Base-by-base conservation (phyloP, 495 filamentous ascomycete genomes). In the Lineolata rhizophorae region DNA sequence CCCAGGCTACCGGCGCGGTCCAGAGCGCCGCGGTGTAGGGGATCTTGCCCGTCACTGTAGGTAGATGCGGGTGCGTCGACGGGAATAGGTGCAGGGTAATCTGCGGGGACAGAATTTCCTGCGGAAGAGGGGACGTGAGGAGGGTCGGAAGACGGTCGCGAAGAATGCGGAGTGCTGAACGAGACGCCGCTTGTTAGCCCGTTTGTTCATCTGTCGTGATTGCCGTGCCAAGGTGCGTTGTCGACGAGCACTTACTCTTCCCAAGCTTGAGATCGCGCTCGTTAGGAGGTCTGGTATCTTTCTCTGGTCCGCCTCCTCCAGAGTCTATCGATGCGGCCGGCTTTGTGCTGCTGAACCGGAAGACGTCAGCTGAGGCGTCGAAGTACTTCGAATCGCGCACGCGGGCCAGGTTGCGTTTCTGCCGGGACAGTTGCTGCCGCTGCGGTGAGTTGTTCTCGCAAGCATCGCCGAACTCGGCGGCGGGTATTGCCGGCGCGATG, bases 11-110 rank as follows among this genome's bases (percentile, higher is more conserved):
- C 0, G 87, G 87, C 1, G 82, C 73, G 2, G 87, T 92, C 84
- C 84, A 94, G 11, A 97, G 59, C 1, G 87, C 87, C 13, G 87
- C 84, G 26, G 74, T 74, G 50, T 97, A 97, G 19, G 79, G 71
- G 10, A 93, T 76, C 19, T 80, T 68, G 27, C 87, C 87, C 4
- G 78, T 73, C 30, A 94, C 90, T 5, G 70, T 76, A 29, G 87
- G 87, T 9, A 97, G 78, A 48, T 94, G 78, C 2, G 83, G 90
- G 46, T 97, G 90, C 0, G 87, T 94, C 2, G 82, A 83, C 18
- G 87, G 87, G 56, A 97, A 97, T 35, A 95, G 76, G 52, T 91
- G 76, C 18, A 97, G 70, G n/a, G 71, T 74, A 39, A 95, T 87
- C 46, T 70, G 67, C 0, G 85, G 87, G 0, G 76, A 77, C 42